Evolutionary conservation across 495 filamentous ascomycete genomes (phyloP), one percentile per base, ranked within the genome.

Genomic region (Podospora appendiculata): DNA sequence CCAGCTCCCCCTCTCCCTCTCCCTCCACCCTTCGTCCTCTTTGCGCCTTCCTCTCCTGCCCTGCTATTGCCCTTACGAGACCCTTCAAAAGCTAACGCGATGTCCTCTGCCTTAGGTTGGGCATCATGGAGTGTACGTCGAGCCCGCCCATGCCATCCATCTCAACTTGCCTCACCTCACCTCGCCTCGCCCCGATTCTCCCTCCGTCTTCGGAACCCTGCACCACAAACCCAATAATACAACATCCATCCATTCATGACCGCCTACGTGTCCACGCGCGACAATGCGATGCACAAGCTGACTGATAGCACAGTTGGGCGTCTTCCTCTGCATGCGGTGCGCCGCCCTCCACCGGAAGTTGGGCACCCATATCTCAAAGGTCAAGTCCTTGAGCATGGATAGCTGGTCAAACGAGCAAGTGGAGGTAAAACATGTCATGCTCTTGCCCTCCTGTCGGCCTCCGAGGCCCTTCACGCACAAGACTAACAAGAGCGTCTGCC

Each of bases 301-400:
- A 60, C 48, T 47, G 49, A 59, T 13, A 33, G 17, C 48, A 53
- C 49, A 95, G 90, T 77, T 98, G 70, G 93, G 93, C 34, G 82
- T 96, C 47, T 98, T 98, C 71, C 79, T 98, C 6, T 98, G 93
- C 73, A 91, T 96, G 86, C 89, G 94, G 65, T 98, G 93, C 79
- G 93, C 91, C 51, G 80, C 89, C 32, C 75, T 97, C 65, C 93
- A 98, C 74, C 89, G 93, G 60, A 97, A 97, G 70, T 77, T 97
- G 60, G 94, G 94, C 48, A 97, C 91, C 47, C 93, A 98, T 66
- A 88, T 98, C 51, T 95, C 92, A 42, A 98, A 97, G 69, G 89
- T 98, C 70, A 98, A 98, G 70, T 96, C 90, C 8, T 72, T 97
- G 73, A 95, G 87, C 58, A 96, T 97, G 93, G 93, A 98, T 64